Evolutionary conservation across 2,329 filamentous ascomycete genomes (phyloP).

Genomic region (Orbilia quercus): DNA sequence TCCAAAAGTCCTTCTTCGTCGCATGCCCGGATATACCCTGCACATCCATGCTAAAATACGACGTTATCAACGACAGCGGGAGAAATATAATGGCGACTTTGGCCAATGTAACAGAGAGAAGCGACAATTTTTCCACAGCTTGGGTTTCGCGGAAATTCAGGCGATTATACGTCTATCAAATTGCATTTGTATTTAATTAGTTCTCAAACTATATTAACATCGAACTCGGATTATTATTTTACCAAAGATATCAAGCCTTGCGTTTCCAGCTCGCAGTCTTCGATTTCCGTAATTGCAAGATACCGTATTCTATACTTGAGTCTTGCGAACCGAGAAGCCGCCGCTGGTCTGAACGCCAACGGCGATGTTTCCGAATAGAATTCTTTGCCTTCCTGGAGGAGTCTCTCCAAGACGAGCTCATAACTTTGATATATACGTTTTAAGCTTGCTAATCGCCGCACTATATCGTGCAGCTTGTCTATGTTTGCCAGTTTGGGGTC

Average conservation of each 20-base stretch:
- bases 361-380: constrained; percentile 66
- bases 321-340: constrained; percentile 66
- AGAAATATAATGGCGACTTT: constrained; percentile 68
- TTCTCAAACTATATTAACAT: too few species aligned
- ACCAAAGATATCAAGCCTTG: constrained; percentile 65
- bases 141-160: constrained; percentile 68
- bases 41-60: constrained; percentile 67
- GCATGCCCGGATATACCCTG: constrained; percentile 56
- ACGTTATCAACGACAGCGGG: constrained; percentile 67
- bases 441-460: constrained; percentile 71
- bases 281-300: constrained; percentile 73
- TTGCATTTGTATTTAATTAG: background rate
- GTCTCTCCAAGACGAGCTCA: constrained; percentile 71
- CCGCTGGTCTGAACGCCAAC: constrained; percentile 40
- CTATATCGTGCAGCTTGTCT: constrained; percentile 70
- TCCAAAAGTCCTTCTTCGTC: constrained; percentile 6
- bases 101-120: constrained; percentile 67
- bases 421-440: constrained; percentile 73
- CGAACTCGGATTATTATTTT: background rate
- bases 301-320: constrained; percentile 72
- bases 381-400: constrained; percentile 67
- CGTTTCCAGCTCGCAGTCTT: constrained; percentile 71
- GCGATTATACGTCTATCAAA: constrained; percentile 66
- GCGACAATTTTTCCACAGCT: constrained; percentile 67
- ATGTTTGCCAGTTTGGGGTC: constrained; percentile 65